Base-by-base conservation (phyloP, 2,329 filamentous ascomycete species). In the Mycogone perniciosa region DNA sequence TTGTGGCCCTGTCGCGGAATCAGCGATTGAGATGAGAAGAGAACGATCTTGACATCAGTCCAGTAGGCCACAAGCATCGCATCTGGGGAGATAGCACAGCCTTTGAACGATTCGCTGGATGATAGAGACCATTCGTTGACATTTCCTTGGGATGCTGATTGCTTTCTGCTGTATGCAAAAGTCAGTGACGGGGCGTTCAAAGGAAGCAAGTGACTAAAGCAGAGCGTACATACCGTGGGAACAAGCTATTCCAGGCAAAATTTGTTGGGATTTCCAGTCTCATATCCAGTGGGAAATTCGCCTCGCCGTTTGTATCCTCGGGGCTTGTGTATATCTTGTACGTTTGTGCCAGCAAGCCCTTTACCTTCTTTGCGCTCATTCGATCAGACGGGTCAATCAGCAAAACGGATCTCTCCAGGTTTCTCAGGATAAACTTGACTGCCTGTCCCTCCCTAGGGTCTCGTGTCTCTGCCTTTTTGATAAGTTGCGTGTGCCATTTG, bases 21-120 rank as follows among this genome's bases (percentile, higher is more conserved):
- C 13, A 61, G 47, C 5, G 57, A 60, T 40, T 57, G 53, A 5
- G 58, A 58, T 4, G 60, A 64, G 44, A 60, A 66, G 5, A 65
- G 50, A 27, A 50, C 55, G 31, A 66, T 61, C 34, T 59, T 60
- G 37, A 33, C 48, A 31, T 64, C 61, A 3, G 56, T 64, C 60
- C 63, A 66, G 44, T 63, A 66, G 1, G 57, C 63, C 33, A 64
- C 51, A 5, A 59, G 50, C 26, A 52, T 57, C 9, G 57, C 62
- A 35, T 58, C 56, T 3, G 61, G 62, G 2, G 63, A 62, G 30
- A 65, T 62, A 7, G 53, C 57, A 29, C 61, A 63, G 20, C 59
- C 61, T 45, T 64, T 65, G 51, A 61, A 60, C 10, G 37, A 40
- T 26, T 54, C 56, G 11, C 33, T 59, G 51, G 31, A 48, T 45